These are phyloP conservation scores for Aspergillus sp. DNA, from an alignment of 2,329 filamentous ascomycete species.

Conservation along the genomic window DNA sequence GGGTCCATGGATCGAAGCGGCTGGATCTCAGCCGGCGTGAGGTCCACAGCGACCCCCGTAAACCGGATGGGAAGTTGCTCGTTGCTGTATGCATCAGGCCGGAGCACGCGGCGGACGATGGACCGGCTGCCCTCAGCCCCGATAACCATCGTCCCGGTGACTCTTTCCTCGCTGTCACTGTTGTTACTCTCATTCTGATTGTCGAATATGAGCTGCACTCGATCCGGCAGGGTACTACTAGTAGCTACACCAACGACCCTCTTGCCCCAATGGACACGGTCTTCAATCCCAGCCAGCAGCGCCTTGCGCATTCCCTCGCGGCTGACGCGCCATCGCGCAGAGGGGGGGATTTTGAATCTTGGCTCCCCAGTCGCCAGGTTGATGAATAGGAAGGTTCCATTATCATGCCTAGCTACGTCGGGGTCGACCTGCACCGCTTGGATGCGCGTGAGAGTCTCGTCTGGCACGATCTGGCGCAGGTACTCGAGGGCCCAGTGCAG, in stretches of 20 bases:
- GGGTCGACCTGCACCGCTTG: slow-evolving; percentile 25
- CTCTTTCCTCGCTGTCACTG: neutral
- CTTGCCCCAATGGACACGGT: slow-evolving; percentile 22
- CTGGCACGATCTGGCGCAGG: slow-evolving; percentile 20
- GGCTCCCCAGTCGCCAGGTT: slow-evolving; percentile 29
- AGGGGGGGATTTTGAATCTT: slow-evolving; percentile 30
- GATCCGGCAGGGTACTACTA: neutral
- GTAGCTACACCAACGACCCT: slow-evolving; percentile 11
- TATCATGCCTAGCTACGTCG: slow-evolving; percentile 22
- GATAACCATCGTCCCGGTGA: slow-evolving; percentile 17
- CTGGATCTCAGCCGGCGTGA: slow-evolving; percentile 55
- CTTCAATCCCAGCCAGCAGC: slow-evolving; percentile 22
- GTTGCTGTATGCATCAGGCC: slow-evolving; percentile 24
- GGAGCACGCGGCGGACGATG: slow-evolving; percentile 20
- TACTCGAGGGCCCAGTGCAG: slow-evolving; percentile 27
- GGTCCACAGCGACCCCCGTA: slow-evolving; percentile 27
- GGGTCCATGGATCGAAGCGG: slow-evolving; percentile 58
- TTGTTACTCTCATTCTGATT: neutral
- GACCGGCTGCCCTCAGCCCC: slow-evolving; percentile 26
- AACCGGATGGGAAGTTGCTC: slow-evolving; percentile 22
- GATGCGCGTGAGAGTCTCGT: slow-evolving; percentile 16
- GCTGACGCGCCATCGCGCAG: slow-evolving; percentile 26
- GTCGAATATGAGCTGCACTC: slow-evolving; percentile 3
- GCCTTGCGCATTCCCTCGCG: slow-evolving; percentile 24
- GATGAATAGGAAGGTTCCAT: slow-evolving; percentile 29